phyloP scores from a whole-genome alignment of 257 asterid genomes.

The Lycium barbarum region DNA sequence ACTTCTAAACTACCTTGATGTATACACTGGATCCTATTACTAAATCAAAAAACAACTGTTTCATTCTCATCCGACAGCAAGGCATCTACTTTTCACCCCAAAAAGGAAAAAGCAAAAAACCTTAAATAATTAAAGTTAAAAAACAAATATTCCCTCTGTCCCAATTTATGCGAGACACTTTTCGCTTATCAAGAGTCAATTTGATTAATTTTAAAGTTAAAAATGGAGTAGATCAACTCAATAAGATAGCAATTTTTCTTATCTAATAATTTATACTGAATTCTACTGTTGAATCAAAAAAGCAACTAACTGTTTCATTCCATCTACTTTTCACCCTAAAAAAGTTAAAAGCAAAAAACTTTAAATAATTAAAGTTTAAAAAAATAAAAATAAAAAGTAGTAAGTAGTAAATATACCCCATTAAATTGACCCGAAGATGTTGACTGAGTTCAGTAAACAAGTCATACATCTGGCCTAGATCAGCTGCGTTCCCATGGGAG shows the following conservation, averaged over 20 bases:
- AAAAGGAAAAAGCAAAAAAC: not conserved
- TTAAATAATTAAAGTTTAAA: not conserved
- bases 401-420: conserved; percentile 60
- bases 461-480: conserved; percentile 96
- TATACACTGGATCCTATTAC: conserved; percentile 3
- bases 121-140: not conserved
- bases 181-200: too few species aligned
- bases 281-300: not conserved
- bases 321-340: conserved; percentile 21
- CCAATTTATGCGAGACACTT: too few species aligned
- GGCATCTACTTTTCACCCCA: conserved; percentile 11
- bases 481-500: conserved; percentile 99
- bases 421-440: conserved; percentile 85
- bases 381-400: too few species aligned
- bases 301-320: too few species aligned
- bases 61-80: conserved; percentile 20
- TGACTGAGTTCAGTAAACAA: conserved; percentile 85
- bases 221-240: too few species aligned
- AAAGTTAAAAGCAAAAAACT: not conserved
- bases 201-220: too few species aligned
- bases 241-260: too few species aligned
- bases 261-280: not conserved
- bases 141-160: too few species aligned
- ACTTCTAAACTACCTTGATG: conserved; percentile 18
- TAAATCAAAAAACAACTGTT: not conserved